Evolutionary conservation across 768 basidiomycete species (phyloP).

Genomic region (Macrolepiota albuminosa): DNA sequence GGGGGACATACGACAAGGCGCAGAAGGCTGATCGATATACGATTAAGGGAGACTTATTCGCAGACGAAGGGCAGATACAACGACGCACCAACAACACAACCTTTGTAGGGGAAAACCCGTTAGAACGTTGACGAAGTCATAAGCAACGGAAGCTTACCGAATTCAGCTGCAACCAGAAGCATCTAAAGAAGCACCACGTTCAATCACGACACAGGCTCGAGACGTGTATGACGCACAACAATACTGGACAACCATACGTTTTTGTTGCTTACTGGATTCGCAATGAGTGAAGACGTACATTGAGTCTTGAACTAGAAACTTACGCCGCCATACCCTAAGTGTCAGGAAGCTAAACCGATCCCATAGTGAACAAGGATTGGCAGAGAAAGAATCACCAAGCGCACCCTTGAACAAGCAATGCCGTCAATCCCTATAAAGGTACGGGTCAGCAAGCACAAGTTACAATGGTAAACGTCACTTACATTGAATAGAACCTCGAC

Average conservation of each 20-base stretch:
- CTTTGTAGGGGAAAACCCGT: slow-evolving; percentile 11
- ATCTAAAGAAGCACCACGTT: slow-evolving; percentile 14
- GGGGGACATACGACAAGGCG: slow-evolving; percentile 26
- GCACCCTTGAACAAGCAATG: slow-evolving; percentile 44
- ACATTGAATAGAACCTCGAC: slow-evolving; percentile 37
- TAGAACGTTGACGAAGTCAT: not conserved
- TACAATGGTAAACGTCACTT: not conserved
- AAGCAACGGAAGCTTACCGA: slow-evolving; percentile 21
- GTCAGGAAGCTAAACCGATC: slow-evolving; percentile 34
- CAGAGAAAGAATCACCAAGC: not conserved
- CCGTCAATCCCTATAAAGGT: slow-evolving; percentile 35
- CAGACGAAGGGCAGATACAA: not conserved
- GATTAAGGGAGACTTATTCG: not conserved
- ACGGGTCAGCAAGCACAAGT: not conserved
- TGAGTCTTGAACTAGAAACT: slow-evolving; percentile 10
- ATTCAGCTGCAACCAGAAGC: slow-evolving; percentile 33
- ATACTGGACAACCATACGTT: slow-evolving; percentile 28
- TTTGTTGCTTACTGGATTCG: slow-evolving; percentile 36
- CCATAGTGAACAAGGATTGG: not conserved
- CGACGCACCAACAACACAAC: slow-evolving; percentile 26
- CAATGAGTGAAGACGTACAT: not conserved
- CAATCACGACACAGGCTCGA: not conserved
- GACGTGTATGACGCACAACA: slow-evolving; percentile 24
- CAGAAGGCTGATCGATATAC: slow-evolving; percentile 25
- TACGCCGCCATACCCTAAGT: slow-evolving; percentile 40